Conservation (phyloP, 306 rosid species). For the Vigna nakashimae region DNA sequence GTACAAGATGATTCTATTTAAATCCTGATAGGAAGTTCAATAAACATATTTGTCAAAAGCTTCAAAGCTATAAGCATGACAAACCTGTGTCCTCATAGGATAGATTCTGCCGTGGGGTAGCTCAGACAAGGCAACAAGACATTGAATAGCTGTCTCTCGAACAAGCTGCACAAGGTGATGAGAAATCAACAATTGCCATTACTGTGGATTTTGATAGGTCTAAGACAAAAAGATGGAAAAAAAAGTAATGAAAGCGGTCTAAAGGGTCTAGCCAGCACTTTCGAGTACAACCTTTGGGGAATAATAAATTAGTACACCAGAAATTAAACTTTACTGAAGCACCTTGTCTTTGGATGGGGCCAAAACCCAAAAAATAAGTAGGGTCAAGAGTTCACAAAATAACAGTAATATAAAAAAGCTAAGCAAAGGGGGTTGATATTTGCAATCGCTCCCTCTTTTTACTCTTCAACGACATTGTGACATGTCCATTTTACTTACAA, state of each 20-base stretch:
- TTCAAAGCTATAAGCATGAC: constrained; percentile 41
- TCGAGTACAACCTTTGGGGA: not conserved
- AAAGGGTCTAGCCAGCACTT: constrained; percentile 18
- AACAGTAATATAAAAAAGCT: not conserved
- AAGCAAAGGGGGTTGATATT: too few species aligned
- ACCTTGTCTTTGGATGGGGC: not conserved
- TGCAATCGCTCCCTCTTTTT: too few species aligned
- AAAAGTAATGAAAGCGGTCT: constrained; percentile 2
- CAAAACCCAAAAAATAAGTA: not conserved
- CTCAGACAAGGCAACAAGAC: constrained; percentile 82
- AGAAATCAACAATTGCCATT: constrained; percentile 37
- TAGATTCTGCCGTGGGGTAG: constrained; percentile 81
- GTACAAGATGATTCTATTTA: not conserved
- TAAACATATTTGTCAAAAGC: not conserved
- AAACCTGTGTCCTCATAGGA: constrained; percentile 87
- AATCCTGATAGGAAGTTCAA: not conserved
- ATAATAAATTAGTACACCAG: constrained; percentile 11
- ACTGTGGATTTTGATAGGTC: constrained; percentile 22
- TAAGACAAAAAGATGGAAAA: constrained; percentile 3
- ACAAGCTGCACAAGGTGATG: constrained; percentile 69
- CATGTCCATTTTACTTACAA: too few species aligned
- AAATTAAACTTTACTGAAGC: not conserved
- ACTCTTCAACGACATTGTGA: too few species aligned
- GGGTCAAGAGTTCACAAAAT: not conserved
- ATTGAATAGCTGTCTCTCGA: constrained; percentile 90